phyloP scores from a whole-genome alignment of 768 basidiomycete genomes.

The Lentinula detonsa region DNA sequence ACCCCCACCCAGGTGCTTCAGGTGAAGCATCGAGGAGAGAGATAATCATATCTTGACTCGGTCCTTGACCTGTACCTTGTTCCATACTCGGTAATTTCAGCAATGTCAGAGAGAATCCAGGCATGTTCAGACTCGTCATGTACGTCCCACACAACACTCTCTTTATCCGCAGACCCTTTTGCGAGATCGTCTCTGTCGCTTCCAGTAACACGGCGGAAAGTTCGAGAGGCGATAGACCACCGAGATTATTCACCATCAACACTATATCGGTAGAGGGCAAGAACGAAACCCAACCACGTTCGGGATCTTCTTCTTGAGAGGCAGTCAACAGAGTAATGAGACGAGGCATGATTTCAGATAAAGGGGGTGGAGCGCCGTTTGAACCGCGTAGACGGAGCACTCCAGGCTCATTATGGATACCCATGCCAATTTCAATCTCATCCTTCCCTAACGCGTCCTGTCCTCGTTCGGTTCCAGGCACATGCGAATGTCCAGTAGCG shows the following conservation, averaged over 20 bases:
- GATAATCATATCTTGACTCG: constrained; percentile 40
- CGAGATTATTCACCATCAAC: constrained; percentile 83
- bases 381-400: constrained; percentile 38
- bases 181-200: constrained; percentile 46
- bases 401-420: constrained; percentile 89
- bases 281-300: constrained; percentile 75
- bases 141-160: constrained; percentile 75
- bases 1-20: constrained; percentile 82
- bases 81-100: constrained; percentile 59
- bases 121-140: constrained; percentile 89
- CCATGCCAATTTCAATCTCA: constrained; percentile 87
- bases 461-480: constrained; percentile 67
- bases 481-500: constrained; percentile 86
- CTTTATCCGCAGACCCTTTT: constrained; percentile 48
- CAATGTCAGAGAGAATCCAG: constrained; percentile 83
- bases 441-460: constrained; percentile 47
- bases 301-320: constrained; percentile 52
- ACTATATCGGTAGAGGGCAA: constrained; percentile 40
- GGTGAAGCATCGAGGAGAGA: constrained; percentile 65
- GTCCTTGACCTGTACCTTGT: constrained; percentile 26
- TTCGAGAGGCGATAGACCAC: constrained; percentile 81
- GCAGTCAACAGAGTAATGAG: constrained; percentile 67
- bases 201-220: constrained; percentile 64
- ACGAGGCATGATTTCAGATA: constrained; percentile 62
- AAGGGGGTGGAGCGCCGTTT: constrained; percentile 53